A percentile compares a stretch with the other conserved stretches of the same genome.
These are phyloP conservation scores for Colletotrichum gigasporum DNA, from an alignment of 2,329 filamentous ascomycete genomes.

Conservation along the genomic window DNA sequence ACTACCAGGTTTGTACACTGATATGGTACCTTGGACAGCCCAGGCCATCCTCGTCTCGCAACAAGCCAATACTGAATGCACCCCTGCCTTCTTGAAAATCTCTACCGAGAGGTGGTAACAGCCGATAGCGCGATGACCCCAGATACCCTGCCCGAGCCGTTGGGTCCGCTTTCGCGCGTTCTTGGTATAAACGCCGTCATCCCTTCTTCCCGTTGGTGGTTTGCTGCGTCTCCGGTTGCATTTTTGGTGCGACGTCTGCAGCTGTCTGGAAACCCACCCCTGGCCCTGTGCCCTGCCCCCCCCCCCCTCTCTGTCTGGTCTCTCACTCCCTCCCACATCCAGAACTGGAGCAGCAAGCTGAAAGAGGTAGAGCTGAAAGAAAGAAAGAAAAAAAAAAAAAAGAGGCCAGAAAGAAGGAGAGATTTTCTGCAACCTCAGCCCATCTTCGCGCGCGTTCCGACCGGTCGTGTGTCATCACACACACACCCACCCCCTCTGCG, in stretches of 20 bases:
- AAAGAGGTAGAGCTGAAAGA: not conserved
- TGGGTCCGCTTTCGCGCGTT: conserved; percentile 25
- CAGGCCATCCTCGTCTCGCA: not conserved
- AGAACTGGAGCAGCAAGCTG: not conserved
- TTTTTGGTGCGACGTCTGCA: conserved; percentile 24
- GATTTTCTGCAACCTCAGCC: too few relatives aligned
- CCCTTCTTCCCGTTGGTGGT: conserved; percentile 17
- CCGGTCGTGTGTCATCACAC: too few relatives aligned
- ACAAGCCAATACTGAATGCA: not conserved
- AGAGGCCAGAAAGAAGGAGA: too few relatives aligned
- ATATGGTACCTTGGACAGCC: too few relatives aligned
- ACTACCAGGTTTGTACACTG: too few relatives aligned
- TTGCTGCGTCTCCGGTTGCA: conserved; percentile 13
- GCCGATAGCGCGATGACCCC: conserved; percentile 7
- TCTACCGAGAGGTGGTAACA: conserved; percentile 6
- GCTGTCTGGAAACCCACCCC: conserved; percentile 18
- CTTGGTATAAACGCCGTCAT: conserved; percentile 31
- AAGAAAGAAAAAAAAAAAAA: too few relatives aligned
- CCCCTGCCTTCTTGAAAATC: conserved; percentile 8
- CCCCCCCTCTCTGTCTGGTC: conserved; percentile 1
- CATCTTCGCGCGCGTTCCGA: too few relatives aligned
- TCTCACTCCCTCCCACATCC: not conserved
- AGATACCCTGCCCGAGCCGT: conserved; percentile 23
- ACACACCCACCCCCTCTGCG: too few relatives aligned
- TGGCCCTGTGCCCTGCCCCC: conserved; percentile 6